Percentiles rank a stretch among this genome's conserved stretches.
phyloP scores from a whole-genome alignment of 345 rosid species.

The Lagerstroemia speciosa region DNA sequence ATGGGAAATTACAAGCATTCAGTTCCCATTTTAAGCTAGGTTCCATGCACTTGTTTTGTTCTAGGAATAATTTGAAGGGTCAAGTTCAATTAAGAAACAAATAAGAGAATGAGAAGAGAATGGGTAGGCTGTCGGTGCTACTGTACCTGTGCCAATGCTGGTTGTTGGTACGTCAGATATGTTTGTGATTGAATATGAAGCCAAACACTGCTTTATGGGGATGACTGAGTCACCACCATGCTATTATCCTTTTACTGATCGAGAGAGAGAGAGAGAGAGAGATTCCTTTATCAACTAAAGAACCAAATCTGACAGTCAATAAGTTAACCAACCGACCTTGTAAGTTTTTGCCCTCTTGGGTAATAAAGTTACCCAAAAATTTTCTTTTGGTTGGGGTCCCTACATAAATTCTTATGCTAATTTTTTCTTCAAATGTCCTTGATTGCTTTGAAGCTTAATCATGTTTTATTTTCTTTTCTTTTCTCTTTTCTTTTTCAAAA shows the following conservation, averaged over 20 bases:
- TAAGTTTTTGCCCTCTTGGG: background rate
- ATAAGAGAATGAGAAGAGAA: background rate
- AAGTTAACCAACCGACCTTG: background rate
- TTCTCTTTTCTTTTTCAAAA: background rate
- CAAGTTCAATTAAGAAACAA: background rate
- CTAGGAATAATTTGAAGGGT: background rate
- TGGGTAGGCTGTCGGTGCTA: too few species aligned
- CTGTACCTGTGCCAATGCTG: too few species aligned
- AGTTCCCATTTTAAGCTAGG: background rate
- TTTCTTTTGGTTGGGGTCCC: background rate
- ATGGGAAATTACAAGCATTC: background rate
- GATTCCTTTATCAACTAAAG: background rate
- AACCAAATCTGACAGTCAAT: background rate
- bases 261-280: too few species aligned
- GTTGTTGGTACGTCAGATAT: too few species aligned
- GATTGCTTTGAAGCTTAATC: background rate
- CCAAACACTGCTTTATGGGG: too few species aligned
- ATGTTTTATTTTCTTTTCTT: background rate
- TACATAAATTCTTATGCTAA: background rate
- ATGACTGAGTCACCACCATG: too few species aligned
- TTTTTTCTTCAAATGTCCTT: background rate
- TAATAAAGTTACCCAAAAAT: background rate
- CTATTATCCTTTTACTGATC: too few species aligned
- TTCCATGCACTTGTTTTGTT: background rate
- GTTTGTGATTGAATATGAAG: too few species aligned